phyloP scores from a whole-genome alignment of 306 rosid species.

The Alnus rubra region DNA sequence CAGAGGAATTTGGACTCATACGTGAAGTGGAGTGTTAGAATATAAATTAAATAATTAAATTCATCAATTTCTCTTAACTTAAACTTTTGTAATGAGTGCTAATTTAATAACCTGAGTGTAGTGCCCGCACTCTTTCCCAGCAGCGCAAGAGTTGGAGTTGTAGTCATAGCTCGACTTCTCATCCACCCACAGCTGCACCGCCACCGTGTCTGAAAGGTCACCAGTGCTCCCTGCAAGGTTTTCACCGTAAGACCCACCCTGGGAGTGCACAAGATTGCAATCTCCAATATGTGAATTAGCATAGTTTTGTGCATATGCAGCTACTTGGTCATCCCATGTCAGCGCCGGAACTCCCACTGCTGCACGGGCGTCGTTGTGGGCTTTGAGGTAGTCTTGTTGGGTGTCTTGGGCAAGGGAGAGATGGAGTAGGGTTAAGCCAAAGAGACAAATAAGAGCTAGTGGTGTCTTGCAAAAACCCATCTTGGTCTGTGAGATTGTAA shows the following conservation, averaged over 20 bases:
- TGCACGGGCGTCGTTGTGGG: not conserved
- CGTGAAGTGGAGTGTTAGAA: too few species aligned
- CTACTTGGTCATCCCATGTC: slow-evolving; percentile 20
- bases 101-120: slow-evolving; percentile 35
- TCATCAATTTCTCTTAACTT: too few species aligned
- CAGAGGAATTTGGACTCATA: too few species aligned
- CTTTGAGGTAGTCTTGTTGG: not conserved
- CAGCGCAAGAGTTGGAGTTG: slow-evolving; percentile 36
- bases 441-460: too few species aligned
- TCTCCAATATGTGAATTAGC: slow-evolving; percentile 16
- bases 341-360: not conserved
- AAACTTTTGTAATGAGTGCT: too few species aligned
- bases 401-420: too few species aligned
- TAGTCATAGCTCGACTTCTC: slow-evolving; percentile 42
- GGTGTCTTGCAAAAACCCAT: not conserved
- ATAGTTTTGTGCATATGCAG: slow-evolving; percentile 23
- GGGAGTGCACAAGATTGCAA: slow-evolving; percentile 28
- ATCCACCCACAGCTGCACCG: slow-evolving; percentile 42
- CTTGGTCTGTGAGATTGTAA: not conserved
- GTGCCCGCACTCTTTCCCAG: slow-evolving; percentile 39
- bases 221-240: slow-evolving; percentile 30
- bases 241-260: slow-evolving; percentile 26
- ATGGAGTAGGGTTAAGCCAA: too few species aligned
- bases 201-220: slow-evolving; percentile 5
- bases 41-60: too few species aligned